Evolutionary conservation across 768 basidiomycete genomes (phyloP), one percentile per base, ranked within the genome.

Genomic region (Tephrocybe sp.): DNA sequence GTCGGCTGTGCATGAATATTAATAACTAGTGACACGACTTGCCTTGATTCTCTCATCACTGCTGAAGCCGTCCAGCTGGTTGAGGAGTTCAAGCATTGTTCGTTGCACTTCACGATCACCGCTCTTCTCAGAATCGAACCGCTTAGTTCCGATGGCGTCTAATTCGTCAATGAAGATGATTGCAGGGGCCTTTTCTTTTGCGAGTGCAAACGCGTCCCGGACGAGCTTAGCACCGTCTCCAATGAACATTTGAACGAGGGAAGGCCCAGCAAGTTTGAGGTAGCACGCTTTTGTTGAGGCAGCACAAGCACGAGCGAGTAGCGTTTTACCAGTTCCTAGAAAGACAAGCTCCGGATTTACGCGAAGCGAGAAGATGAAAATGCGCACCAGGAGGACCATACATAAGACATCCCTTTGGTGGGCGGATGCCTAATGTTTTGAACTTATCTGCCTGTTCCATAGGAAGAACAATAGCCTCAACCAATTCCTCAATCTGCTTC

Each of bases 381-480:
- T 55, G 59, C 69, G 34, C 49, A 91, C 94, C 94, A 59, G 97
- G 97, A 52, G 97, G 94, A 6, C 97, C 97, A 61, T 98, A 98
- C 97, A 99, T 99, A 52, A 99, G 69, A 61, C 90, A 94, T 25
- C 97, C 97, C 70, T 99, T 99, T 7, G 97, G 97, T 22, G 97
- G 93, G 55, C 84, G 90, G 63, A 99, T 98, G 27, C 97, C 97
- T n/a, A 99, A 69, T 1, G 86, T 93, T 75, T 98, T 97, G 78
- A 99, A 99, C 66, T 92, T 94, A 47, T 98, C 97, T 10, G 93
- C 88, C 65, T 99, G 93, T 64, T 97, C 90, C 94, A 99, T 99
- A 0, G 97, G 97, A 55, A 97, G 68, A 2, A 99, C 95, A 54
- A 99, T 97, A 0, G 97, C 97, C 68, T 99, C 97, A 1, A 97